Evolutionary conservation across 2,329 filamentous ascomycete genomes (phyloP).

Genomic region (Mariannaea elegans): DNA sequence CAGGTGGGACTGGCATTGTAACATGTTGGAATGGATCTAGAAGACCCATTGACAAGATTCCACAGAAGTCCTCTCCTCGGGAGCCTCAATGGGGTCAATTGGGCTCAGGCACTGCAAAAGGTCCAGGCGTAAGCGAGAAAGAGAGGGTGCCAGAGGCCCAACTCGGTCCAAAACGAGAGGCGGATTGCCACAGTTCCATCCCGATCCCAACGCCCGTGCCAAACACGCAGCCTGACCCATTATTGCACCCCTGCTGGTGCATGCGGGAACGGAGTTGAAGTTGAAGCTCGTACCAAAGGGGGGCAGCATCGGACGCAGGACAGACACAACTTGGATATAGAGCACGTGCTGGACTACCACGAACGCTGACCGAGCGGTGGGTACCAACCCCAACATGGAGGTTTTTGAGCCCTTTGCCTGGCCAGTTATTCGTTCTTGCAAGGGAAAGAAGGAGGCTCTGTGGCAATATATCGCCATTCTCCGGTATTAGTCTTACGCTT

Average conservation of each 20-base stretch:
- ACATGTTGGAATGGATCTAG: background rate
- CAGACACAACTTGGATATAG: background rate
- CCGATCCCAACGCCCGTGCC: slow-evolving; percentile 5
- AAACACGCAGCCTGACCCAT: slow-evolving; percentile 6
- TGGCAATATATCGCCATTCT: slow-evolving; percentile 3
- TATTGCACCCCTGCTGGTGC: slow-evolving; percentile 1
- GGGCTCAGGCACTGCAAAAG: background rate
- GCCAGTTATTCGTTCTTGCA: background rate
- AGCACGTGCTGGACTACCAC: slow-evolving; percentile 20
- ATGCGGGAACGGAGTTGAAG: background rate
- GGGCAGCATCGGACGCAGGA: background rate
- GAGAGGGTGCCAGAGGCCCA: background rate
- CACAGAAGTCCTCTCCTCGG: background rate
- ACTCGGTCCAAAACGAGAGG: background rate
- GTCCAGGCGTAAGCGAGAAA: background rate
- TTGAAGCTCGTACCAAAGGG: background rate
- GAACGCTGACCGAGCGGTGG: slow-evolving; percentile 21
- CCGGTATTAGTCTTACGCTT: background rate
- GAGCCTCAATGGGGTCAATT: slow-evolving; percentile 2
- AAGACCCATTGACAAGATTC: slow-evolving; percentile 7
- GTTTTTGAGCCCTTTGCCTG: background rate
- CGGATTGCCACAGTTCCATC: slow-evolving; percentile 10
- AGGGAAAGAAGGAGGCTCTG: background rate
- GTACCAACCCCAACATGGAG: slow-evolving; percentile 2
- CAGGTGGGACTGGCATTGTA: slow-evolving; percentile 8